These are phyloP conservation scores for Cucurbita moschata DNA, from an alignment of 306 rosid genomes.

Conservation along the genomic window DNA sequence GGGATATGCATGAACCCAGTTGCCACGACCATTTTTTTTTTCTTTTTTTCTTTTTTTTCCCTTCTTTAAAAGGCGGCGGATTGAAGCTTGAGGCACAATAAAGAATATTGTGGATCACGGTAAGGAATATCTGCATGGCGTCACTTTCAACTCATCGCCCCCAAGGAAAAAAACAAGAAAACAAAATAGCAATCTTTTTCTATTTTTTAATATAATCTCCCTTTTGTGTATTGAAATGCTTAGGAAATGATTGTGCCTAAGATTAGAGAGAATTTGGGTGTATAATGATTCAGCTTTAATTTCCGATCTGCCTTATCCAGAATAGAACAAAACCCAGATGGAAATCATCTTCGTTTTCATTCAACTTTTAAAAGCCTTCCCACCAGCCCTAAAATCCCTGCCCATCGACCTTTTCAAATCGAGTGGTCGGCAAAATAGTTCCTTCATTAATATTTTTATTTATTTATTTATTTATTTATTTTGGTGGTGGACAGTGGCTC, in stretches of 20 bases:
- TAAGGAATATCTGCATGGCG: background rate
- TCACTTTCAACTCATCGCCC: constrained; percentile 1
- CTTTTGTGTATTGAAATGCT: background rate
- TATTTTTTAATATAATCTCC: background rate
- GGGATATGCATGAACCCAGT: background rate
- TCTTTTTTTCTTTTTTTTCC: background rate
- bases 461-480: background rate
- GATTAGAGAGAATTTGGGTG: background rate
- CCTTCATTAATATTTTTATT: background rate
- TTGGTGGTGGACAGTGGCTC: background rate
- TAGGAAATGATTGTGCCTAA: background rate
- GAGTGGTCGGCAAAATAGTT: background rate
- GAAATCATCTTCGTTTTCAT: background rate
- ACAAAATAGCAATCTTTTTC: background rate
- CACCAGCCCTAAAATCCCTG: background rate
- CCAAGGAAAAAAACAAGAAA: background rate
- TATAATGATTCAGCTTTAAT: background rate
- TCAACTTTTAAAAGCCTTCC: background rate
- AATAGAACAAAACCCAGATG: background rate
- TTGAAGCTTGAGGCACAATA: background rate
- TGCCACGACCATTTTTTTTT: background rate
- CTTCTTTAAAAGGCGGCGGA: background rate
- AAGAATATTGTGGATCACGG: background rate
- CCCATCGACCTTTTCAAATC: background rate
- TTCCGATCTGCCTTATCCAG: background rate